Evolutionary conservation across 345 rosid genomes (phyloP).

Genomic region (Populus simonii): DNA sequence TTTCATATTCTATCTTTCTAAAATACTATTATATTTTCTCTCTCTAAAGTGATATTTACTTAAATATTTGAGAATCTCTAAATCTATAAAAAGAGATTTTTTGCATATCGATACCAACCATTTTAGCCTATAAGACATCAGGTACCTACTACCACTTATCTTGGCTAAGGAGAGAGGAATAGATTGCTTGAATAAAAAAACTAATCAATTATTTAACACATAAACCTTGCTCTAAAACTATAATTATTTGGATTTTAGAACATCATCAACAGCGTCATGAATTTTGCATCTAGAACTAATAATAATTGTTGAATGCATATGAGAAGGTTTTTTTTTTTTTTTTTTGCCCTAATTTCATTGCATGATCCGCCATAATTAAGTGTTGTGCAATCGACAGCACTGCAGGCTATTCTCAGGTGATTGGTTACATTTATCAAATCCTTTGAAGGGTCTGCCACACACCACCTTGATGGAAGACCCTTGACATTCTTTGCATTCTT

Average conservation of each 20-base stretch:
- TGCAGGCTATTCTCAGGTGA: constrained; percentile 77
- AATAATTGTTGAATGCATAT: constrained; percentile 92
- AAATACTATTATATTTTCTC: accelerated
- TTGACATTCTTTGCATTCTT: constrained; percentile 67
- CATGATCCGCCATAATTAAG: constrained; percentile 86
- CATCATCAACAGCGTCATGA: constrained; percentile 47
- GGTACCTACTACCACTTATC: no score
- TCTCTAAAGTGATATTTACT: no score
- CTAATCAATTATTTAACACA: no score
- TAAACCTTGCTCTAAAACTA: no score
- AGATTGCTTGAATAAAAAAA: no score
- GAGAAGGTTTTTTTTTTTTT: constrained; percentile 46
- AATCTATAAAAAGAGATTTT: accelerated
- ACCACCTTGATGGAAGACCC: constrained; percentile 92
- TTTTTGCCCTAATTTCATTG: constrained; percentile 73
- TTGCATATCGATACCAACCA: no score
- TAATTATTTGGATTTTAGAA: no score
- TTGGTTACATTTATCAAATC: constrained; percentile 62
- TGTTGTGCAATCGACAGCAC: constrained; percentile 83
- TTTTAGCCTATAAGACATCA: no score
- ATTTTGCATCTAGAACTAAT: constrained; percentile 79
- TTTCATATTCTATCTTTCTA: no score
- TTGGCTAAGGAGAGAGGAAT: no score
- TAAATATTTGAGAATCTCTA: no score
- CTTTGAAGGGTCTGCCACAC: constrained; percentile 71